Percentiles rank a stretch among this genome's conserved stretches.
phyloP scores from a whole-genome alignment of 2,329 filamentous ascomycete genomes.

The Aspergillus brasiliensis region DNA sequence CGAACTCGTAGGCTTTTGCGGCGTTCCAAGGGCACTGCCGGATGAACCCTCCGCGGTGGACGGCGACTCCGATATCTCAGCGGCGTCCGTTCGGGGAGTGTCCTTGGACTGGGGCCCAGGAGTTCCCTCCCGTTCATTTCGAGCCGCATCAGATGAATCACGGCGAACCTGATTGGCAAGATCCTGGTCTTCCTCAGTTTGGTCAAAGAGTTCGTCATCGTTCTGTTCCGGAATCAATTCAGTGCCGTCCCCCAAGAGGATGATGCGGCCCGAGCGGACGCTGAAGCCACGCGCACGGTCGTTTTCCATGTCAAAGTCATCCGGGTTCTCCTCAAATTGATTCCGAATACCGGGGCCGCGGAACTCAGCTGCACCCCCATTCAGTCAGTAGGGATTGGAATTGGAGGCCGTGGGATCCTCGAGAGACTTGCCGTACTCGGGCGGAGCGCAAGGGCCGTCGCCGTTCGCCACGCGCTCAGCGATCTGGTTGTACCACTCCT shows the following conservation, averaged over 20 bases:
- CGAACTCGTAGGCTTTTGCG: constrained; percentile 32
- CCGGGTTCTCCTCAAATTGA: constrained; percentile 75
- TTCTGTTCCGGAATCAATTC: constrained; percentile 87
- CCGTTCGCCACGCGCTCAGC: constrained; percentile 91
- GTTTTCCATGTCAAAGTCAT: constrained; percentile 56
- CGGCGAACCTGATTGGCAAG: constrained; percentile 81
- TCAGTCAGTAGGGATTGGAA: constrained; percentile 46
- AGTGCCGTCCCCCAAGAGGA: constrained; percentile 92
- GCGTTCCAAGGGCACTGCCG: constrained; percentile 16
- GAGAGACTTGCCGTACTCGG: constrained; percentile 92
- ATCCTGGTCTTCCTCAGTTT: constrained; percentile 83
- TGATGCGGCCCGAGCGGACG: constrained; percentile 78
- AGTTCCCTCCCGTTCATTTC: constrained; percentile 54
- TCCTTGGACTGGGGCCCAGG: constrained; percentile 50
- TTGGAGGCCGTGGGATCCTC: constrained; percentile 45
- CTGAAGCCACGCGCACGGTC: constrained; percentile 67
- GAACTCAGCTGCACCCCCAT: constrained; percentile 69
- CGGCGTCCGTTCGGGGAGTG: constrained; percentile 22
- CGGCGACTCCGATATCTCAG: constrained; percentile 41
- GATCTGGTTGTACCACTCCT: constrained; percentile 98
- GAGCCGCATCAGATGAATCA: constrained; percentile 41
- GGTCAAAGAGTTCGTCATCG: constrained; percentile 92
- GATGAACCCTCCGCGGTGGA: constrained; percentile 39
- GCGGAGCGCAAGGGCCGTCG: constrained; percentile 96
- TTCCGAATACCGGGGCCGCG: constrained; percentile 80